Base-by-base conservation (phyloP, 306 rosid genomes). In the Ochetophila trinervis region DNA sequence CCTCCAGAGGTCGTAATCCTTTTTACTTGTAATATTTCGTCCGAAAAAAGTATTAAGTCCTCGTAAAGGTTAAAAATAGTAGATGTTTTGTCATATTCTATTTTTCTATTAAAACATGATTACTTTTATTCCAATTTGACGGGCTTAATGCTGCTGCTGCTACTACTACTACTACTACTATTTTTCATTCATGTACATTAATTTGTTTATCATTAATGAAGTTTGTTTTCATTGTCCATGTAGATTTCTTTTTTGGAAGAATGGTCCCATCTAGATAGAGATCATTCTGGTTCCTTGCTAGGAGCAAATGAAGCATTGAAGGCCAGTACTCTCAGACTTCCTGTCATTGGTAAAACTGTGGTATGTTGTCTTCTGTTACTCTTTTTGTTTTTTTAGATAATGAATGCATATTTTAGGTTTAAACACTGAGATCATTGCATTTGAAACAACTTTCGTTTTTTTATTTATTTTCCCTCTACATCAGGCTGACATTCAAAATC, bases 311-410 rank as follows among this genome's bases (percentile, higher is more conserved):
- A 94, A 78, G 96, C 99, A 66, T 88, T 94, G 88, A 88, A 76
- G 74, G 99, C 99, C 83, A 94, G 97, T 77, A 94, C 89, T 34
- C 96, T 94, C 66, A 97, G 99, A 53, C 95, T 94, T 78, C 99
- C 99, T 1, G 85, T 94, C 70, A 87, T 78, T 77, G 97, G 92
- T 79, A 90, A 86, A 82, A 86, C 99, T 78, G 68, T 72, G 5
- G 99, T 94, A 83, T 49, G 88, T 79, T 64, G 58, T 42, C 73
- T 54, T 66, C 55, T 67, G 55, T 4, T 17, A 48, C 60, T 49
- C 63, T 68, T 54, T n/a, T 40, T 6, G 35, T 54, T 60, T 71
- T 63, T 35, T 34, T 62, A 36, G 32, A 22, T 49, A 55, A 30
- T 40, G 24, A 52, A 44, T 19, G 54, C 8, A 35, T 54, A 49